phyloP scores from a whole-genome alignment of 2,329 filamentous ascomycete genomes.

The Parastagonospora avenae region DNA sequence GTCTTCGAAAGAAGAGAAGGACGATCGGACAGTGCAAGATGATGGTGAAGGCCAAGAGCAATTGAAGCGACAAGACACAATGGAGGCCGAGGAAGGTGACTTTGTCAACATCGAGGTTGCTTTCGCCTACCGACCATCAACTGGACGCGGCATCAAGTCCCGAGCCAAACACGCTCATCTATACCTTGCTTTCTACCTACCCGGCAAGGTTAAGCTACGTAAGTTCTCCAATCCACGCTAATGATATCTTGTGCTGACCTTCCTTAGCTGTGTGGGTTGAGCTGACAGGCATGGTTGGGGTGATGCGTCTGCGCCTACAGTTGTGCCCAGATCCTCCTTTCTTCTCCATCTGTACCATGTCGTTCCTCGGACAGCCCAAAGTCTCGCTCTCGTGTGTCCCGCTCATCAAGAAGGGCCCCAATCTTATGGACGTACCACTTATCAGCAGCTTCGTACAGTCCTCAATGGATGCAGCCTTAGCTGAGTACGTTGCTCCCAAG shows the following conservation, averaged over 20 bases:
- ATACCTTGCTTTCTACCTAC: constrained; percentile 73
- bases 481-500: constrained; percentile 78
- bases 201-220: constrained; percentile 59
- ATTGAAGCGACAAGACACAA: constrained; percentile 46
- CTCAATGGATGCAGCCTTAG: constrained; percentile 73
- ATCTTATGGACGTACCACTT: constrained; percentile 76
- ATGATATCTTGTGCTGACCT: constrained; percentile 17
- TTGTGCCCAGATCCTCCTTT: constrained; percentile 78
- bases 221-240: constrained; percentile 21
- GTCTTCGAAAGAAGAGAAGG: constrained; percentile 51
- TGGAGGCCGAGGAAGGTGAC: constrained; percentile 78
- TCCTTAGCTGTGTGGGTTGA: constrained; percentile 72
- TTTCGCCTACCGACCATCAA: constrained; percentile 72
- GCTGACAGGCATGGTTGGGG: constrained; percentile 72
- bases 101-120: constrained; percentile 79
- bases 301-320: constrained; percentile 70
- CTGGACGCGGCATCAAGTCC: constrained; percentile 63
- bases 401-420: constrained; percentile 69
- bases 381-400: constrained; percentile 73
- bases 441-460: constrained; percentile 78
- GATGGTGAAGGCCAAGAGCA: constrained; percentile 48
- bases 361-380: constrained; percentile 76
- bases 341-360: constrained; percentile 74
- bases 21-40: constrained; percentile 57
- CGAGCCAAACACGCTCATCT: constrained; percentile 76